These are phyloP conservation scores for Heliocybe sulcata DNA, from an alignment of 1,284 basidiomycete genomes.

Conservation along the genomic window DNA sequence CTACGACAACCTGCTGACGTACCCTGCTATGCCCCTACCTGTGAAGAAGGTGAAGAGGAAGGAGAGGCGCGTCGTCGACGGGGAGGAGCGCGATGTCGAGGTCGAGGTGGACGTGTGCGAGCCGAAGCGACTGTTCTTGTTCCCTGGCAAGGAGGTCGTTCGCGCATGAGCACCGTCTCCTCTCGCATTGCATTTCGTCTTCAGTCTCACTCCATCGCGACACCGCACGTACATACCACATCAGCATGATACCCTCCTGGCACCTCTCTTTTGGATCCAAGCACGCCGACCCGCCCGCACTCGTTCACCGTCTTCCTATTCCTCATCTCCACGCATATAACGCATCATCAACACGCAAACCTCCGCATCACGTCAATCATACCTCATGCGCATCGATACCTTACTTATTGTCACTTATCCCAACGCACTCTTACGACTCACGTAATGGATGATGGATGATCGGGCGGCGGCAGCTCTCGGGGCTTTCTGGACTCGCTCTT, in stretches of 20 bases:
- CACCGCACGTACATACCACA: background rate
- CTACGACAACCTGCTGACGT: slow-evolving; percentile 60
- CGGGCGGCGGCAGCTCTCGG: background rate
- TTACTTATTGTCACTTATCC: slow-evolving; percentile 1
- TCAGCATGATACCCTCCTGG: background rate
- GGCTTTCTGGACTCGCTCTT: background rate
- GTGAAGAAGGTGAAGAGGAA: slow-evolving; percentile 46
- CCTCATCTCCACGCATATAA: background rate
- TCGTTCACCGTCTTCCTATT: background rate
- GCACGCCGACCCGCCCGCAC: background rate
- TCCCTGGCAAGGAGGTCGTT: slow-evolving; percentile 25
- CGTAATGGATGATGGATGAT: background rate
- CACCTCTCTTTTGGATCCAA: background rate
- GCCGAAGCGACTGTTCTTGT: slow-evolving; percentile 43
- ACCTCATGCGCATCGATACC: background rate
- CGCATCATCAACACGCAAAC: background rate
- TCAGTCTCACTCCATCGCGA: background rate
- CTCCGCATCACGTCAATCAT: background rate
- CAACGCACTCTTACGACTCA: background rate
- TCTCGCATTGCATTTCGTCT: background rate
- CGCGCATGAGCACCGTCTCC: background rate
- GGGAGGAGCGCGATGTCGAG: slow-evolving; percentile 42
- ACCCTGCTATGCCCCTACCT: slow-evolving; percentile 53
- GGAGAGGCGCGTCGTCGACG: slow-evolving; percentile 40
- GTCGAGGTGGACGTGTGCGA: slow-evolving; percentile 24